A percentile compares a stretch with the other conserved stretches of the same genome.
Conservation (phyloP, 1,139 yeast genomes). For the Geotrichum restrictum region DNA sequence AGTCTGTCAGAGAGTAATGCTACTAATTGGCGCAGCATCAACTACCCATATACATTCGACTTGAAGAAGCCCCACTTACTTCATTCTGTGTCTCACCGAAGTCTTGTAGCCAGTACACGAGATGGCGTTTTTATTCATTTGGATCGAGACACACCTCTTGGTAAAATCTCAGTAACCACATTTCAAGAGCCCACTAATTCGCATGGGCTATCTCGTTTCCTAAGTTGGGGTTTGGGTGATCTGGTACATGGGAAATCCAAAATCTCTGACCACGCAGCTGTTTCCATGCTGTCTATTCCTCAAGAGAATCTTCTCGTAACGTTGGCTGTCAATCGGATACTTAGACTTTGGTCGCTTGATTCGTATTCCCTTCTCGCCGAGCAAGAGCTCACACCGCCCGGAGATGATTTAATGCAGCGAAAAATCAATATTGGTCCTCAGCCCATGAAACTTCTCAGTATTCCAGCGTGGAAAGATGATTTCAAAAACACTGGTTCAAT, state of each 20-base stretch:
- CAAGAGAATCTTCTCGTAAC: slow-evolving; percentile 26
- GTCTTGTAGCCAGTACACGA: slow-evolving; percentile 53
- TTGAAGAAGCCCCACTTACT: slow-evolving; percentile 58
- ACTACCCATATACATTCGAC: slow-evolving; percentile 66
- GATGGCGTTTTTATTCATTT: slow-evolving; percentile 62
- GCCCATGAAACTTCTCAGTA: slow-evolving; percentile 16
- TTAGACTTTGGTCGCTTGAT: slow-evolving; percentile 35
- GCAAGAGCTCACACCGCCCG: slow-evolving; percentile 6
- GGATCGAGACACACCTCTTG: slow-evolving; percentile 42
- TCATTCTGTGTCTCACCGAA: slow-evolving; percentile 45
- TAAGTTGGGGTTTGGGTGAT: slow-evolving; percentile 27
- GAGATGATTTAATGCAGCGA: neutral
- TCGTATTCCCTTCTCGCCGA: slow-evolving; percentile 21
- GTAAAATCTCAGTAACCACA: slow-evolving; percentile 22
- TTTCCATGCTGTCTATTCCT: slow-evolving; percentile 28
- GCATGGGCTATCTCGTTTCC: slow-evolving; percentile 24
- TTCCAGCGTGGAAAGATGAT: slow-evolving; percentile 1
- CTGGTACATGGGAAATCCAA: slow-evolving; percentile 36
- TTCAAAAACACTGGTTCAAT: slow-evolving; percentile 13
- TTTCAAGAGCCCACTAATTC: slow-evolving; percentile 29
- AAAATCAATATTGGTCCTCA: slow-evolving; percentile 12
- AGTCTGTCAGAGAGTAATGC: slow-evolving; percentile 26
- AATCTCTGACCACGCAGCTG: slow-evolving; percentile 31
- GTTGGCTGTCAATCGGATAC: slow-evolving; percentile 31
- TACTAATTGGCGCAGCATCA: slow-evolving; percentile 32